Conservation (phyloP, 345 rosid species). For the Gossypioides kirkii region DNA sequence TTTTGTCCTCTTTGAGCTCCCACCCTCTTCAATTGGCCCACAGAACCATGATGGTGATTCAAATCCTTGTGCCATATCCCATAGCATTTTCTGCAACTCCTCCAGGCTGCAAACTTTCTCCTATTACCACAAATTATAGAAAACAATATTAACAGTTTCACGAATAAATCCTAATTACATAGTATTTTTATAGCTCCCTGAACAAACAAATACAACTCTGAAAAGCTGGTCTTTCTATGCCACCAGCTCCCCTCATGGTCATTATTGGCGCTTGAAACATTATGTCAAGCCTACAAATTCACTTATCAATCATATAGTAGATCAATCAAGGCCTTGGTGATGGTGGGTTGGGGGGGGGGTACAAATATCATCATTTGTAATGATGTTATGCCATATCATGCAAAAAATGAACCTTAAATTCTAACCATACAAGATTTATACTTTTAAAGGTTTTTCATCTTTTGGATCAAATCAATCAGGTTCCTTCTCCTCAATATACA, state of each 20-base stretch:
- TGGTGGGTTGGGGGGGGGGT: too few relatives aligned
- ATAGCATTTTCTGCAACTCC: conserved; percentile 44
- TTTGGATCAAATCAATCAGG: neutral
- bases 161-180: neutral
- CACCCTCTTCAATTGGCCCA: conserved; percentile 6
- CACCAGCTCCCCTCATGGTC: neutral
- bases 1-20: conserved; percentile 13
- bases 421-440: too few relatives aligned
- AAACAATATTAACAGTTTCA: neutral
- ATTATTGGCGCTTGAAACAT: neutral
- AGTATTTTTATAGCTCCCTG: neutral
- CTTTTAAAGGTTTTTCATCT: neutral
- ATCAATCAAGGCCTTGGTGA: neutral
- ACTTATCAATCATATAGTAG: too few relatives aligned
- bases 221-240: neutral
- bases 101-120: conserved; percentile 37
- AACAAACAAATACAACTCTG: too few relatives aligned
- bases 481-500: neutral
- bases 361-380: neutral
- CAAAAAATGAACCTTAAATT: neutral
- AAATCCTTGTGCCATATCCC: conserved; percentile 43
- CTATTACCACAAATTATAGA: conserved; percentile 15
- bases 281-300: neutral
- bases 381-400: neutral
- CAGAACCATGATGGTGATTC: conserved; percentile 20